phyloP scores from a whole-genome alignment of 78 protist species.

The Carpediemonas membranifera region DNA sequence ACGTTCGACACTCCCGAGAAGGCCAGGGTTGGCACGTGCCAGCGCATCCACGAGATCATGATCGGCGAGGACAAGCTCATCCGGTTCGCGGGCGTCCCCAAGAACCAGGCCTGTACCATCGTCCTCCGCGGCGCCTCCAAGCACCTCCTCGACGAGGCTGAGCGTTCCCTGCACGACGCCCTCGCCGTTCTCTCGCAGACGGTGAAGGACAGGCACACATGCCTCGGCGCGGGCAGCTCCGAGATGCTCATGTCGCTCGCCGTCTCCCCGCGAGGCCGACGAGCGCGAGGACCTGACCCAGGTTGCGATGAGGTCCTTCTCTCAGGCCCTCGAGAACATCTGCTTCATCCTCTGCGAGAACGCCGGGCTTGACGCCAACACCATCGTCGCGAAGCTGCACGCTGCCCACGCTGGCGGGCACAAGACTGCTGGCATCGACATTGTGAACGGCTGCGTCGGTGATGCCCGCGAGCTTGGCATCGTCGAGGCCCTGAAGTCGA shows the following conservation, averaged over 20 bases:
- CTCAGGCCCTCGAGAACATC: too few relatives aligned
- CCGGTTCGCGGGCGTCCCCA: conserved; percentile 66
- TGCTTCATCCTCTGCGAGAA: too few relatives aligned
- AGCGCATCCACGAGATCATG: conserved; percentile 76
- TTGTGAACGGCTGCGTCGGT: not conserved
- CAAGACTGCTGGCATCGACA: conserved; percentile 3
- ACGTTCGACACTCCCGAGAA: conserved; percentile 86
- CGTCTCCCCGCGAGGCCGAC: too few relatives aligned
- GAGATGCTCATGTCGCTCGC: conserved; percentile 94
- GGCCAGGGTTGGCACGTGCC: conserved; percentile 71
- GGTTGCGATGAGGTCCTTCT: too few relatives aligned
- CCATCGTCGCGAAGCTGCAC: too few relatives aligned
- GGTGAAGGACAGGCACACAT: not conserved
- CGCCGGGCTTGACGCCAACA: too few relatives aligned
- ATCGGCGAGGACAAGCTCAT: conserved; percentile 94
- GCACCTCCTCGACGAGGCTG: conserved; percentile 91
- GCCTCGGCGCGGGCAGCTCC: conserved; percentile 4
- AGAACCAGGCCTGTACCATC: conserved; percentile 91
- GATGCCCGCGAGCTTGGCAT: conserved; percentile 13
- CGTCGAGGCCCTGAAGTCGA: not conserved
- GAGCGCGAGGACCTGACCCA: too few relatives aligned
- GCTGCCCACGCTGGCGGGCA: too few relatives aligned
- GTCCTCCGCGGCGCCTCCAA: conserved; percentile 93
- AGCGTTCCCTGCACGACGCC: conserved; percentile 98
- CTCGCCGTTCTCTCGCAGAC: conserved; percentile 81